Evolutionary conservation across 2,329 filamentous ascomycete genomes (phyloP), one percentile per base, ranked within the genome.

Genomic region (Ophiocordyceps camponoti-rufipedis): DNA sequence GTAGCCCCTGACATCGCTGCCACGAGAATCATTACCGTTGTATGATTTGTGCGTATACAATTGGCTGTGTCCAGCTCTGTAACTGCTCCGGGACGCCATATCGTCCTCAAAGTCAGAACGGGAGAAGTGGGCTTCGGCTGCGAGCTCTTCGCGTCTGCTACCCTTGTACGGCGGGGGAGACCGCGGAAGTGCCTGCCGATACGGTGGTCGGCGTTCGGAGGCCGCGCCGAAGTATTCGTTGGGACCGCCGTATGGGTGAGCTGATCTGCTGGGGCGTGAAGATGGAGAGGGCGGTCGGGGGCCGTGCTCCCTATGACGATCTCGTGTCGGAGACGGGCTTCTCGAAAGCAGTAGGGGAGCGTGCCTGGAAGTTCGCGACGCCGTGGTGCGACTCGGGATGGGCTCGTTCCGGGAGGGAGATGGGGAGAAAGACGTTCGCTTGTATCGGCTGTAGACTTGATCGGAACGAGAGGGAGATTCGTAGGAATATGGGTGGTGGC

Each of bases 21-120:
- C 56, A 40, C 43, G 46, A n/a, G 46, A 14, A 2, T 47, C 65
- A 19, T 60, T 57, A 35, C 52, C 56, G 42, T 64, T 62, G 32
- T 61, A 62, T 8, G 59, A 53, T 47, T 62, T 64, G 32, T 59
- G 54, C 16, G 62, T 51, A 49, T 66, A 66, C 38, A 57, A 53
- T 19, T 55, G 59, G 48, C 62, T 61, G 47, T 66, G 64, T n/a
- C 62, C 62, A 46, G 64, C 62, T 45, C 67, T 65, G 46, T 63
- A 64, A 38, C 61, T 59, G 29, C 64, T 62, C 41, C 69, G 62
- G 13, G 65, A 62, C 16, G 60, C 58, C 65, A 72, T 69, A 31
- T 69, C 69, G 47, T 71, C 68, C 52, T 74, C 70, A 38, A 69
- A 58, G 44, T 69, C 71, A 12, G 71, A 69, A 11, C 67, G 63